Evolutionary conservation across 306 rosid species (phyloP), one percentile per base, ranked within the genome.

Genomic region (Canavalia ensiformis): DNA sequence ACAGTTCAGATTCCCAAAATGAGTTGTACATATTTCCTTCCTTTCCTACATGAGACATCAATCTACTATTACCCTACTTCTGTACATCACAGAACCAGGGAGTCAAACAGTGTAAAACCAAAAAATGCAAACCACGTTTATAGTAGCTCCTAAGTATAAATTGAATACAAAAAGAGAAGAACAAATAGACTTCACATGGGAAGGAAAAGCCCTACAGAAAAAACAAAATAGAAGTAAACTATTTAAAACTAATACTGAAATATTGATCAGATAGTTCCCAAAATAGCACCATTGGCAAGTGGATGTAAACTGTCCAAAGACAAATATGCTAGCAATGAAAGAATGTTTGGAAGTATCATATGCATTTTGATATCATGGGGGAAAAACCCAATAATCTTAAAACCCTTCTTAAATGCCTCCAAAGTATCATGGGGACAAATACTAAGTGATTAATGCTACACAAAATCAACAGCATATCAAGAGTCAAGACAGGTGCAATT

Each of bases 401-500:
- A 81, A 42, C 31, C 74, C 42, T 81, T 50, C 67, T 52, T 42
- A 54, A 52, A 54, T 74, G 70, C 33, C 25, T 35, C 58, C 55
- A 31, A 31, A 7, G 25, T 58, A 18, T 18, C 25, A 18, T 18
- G 49, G 31, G 11, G 46, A 50, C 13, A 70, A 31, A 70, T 70
- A 31, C 60, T 29, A 49, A 49, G 75, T 49, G 76, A 71, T 50
- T 7, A 18, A 66, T 4, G 41, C 58, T 56, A 44, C 60, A 52
- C 13, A 72, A 51, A 70, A 7, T 13, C 47, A 4, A n/a, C 13
- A 70, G 29, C 45, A 50, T 7, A n/a, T 50, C 50, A 18, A 35
- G 62, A 77, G 75, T 49, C 63, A 80, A 68, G 30, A 42, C 31
- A 72, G 65, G 46, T 11, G 25, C 29, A 49, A 83, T 25, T 73